phyloP scores from a whole-genome alignment of 257 asterid species.

The Leonotis leonurus region DNA sequence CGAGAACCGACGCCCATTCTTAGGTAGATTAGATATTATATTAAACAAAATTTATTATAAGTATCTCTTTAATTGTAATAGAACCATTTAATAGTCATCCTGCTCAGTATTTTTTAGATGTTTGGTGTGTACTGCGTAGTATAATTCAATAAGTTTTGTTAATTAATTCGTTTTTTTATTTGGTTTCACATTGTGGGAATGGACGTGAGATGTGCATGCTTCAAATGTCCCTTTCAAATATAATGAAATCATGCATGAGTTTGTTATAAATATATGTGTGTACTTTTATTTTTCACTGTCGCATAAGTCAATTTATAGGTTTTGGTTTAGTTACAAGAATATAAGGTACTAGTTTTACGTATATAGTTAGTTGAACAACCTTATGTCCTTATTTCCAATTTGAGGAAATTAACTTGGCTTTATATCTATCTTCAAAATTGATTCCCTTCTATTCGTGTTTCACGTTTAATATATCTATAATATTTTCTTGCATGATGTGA shows the following conservation, averaged over 20 bases:
- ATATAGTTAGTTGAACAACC: constrained; percentile 7
- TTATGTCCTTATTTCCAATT: not conserved
- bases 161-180: no score
- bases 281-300: not conserved
- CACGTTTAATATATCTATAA: not conserved
- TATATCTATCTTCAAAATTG: not conserved
- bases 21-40: no score
- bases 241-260: not conserved
- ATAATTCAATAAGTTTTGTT: not conserved
- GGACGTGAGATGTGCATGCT: not conserved
- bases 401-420: not conserved
- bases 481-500: no score
- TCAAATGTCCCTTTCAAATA: constrained; percentile 12
- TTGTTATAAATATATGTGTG: no score
- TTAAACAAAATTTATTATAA: no score
- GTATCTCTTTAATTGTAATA: no score
- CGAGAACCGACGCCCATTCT: no score
- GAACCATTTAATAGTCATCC: not conserved
- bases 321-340: not conserved
- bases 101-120: no score
- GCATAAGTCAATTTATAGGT: constrained; percentile 2
- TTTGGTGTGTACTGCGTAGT: not conserved
- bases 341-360: not conserved
- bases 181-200: not conserved
- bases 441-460: not conserved